Base-by-base conservation (phyloP, 2,329 filamentous ascomycete genomes). In the Cercospora brassicicola region DNA sequence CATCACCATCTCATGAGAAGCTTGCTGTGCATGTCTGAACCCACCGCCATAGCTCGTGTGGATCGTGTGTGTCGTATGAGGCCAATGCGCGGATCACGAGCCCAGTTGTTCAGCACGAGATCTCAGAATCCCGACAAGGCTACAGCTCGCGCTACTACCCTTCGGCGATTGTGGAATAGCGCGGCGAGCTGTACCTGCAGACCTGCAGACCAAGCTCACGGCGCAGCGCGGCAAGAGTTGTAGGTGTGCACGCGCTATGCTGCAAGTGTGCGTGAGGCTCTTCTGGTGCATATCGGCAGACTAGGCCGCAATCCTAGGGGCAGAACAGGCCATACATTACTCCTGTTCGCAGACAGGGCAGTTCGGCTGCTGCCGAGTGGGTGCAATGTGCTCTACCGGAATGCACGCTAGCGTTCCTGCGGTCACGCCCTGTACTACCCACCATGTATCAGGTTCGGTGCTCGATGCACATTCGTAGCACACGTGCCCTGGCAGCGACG, bases 321-420 rank as follows among this genome's bases (percentile, higher is more conserved):
- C 20, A 33, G 18, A 48, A 26, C 33, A 18, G 45, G 13, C 62
- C 63, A 53, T 39, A 20, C 36, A 53, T 26, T 51, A 15, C 56
- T n/a, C 9, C 63, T 51, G 55, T 26, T 56, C 64, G 62, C 62
- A 42, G 61, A 57, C 66, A 62, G 66, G 48, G 62, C 60, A 65
- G 55, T 45, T 73, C 71, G 73, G 72, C 64, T 70, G 72, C 71
- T 73, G 67, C 72, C 73, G 71, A 23, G 51, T 67, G 30, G 65
- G 68, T 48, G 60, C 59, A 57, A 48, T 63, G 65, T 62, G 55
- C 57, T 45, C 63, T 59, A 53, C 62, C 62, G 73, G 72, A 73
- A 74, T 74, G 72, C 56, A 55, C 71, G 68, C 73, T 75, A 75
- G 64, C 62, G 65, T 62, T 33, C 59, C 69, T 67, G 71, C 69